Base-by-base conservation (phyloP, 192 early-diverging fungal species). In the Umbelopsis ramanniana region DNA sequence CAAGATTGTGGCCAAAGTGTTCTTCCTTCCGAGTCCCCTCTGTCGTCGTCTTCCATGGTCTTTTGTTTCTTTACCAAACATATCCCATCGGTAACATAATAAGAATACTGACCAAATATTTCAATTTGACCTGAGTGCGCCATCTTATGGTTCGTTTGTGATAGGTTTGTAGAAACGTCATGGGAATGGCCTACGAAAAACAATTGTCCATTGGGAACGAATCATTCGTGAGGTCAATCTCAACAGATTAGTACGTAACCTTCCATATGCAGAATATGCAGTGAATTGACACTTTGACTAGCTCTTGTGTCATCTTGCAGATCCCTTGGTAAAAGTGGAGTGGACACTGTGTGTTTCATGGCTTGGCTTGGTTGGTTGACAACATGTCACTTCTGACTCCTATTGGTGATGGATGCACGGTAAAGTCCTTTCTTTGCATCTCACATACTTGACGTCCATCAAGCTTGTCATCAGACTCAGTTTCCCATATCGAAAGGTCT, bases 61-160 rank as follows among this genome's bases (percentile, higher is more conserved):
- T 53, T 53, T 24, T 22, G 26, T 26, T 22, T 63, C 17, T 35
- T 37, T 14, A 63, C 33, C 57, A 63, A 63, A 63, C 57, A 63
- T 63, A 26, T 17, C 12, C 26, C 23, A 63, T 63, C 54, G 48
- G 48, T 21, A 50, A 50, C 57, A 63, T 37, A 35, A 63, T 63
- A 35, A 37, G 29, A 38, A 63, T 37, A 29, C 15, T 63, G 57
- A 50, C 33, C 33, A 37, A 63, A 37, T 26, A 63, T 63, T 63
- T 63, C 26, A 63, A 63, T 63, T 38, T 37, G 12, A 29, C 7
- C 57, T 35, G 33, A 63, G 26, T 37, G 57, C 57, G 33, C 29
- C 57, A 29, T 63, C 57, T 17, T 21, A 50, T n/a, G 0, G 48
- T 50, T 17, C 19, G 15, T 17, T 17, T 3, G 15, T 17, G 47